Evolutionary conservation across 768 basidiomycete genomes (phyloP), one percentile per base, ranked within the genome.

Genomic region (Phanerochaete carnosa): DNA sequence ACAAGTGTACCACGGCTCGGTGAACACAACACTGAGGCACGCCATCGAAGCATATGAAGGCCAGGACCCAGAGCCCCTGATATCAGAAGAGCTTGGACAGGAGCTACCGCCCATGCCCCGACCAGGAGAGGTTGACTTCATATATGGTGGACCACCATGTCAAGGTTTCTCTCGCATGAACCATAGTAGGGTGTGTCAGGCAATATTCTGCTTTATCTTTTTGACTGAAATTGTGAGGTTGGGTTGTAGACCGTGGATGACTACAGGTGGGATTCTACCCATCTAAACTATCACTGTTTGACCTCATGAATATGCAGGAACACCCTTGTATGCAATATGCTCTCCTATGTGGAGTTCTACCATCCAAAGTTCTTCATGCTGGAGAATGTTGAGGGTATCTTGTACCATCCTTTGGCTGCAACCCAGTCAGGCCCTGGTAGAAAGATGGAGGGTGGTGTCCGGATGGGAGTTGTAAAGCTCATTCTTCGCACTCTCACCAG

Each of bases 141-240:
- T 92, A 19, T 88, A 81, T 70, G 89, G 90, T 60, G 89, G 89
- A 3, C 88, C 89, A 2, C 90, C 90, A 15, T 92, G 90, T 66
- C 90, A 91, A 63, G 81, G 85, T 1, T 92, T 90, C 65, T 87
- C 85, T 61, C 65, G 72, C 0, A 86, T 86, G 62, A 92, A 91
- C 58, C 83, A 84, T 62, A 71, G 74, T 43, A 85, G 83, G 68
- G 88, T 86, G 60, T 67, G 77, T 46, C 8, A 43, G n/a, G n/a
- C n/a, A 43, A 37, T 8, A 11, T 8, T 19, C 39, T 35, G 39
- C 19, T 9, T 32, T 29, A 9, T 16, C 5, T 29, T 19, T 15
- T 29, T 5, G 47, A 25, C 16, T 15, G 3, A 5, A 29, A 19
- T 23, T 19, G 5, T 33, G 51, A 49, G 22, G 47, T 9, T 33